Conservation (phyloP, 2,329 filamentous ascomycete genomes). For the Epichloe brachyelytri region DNA sequence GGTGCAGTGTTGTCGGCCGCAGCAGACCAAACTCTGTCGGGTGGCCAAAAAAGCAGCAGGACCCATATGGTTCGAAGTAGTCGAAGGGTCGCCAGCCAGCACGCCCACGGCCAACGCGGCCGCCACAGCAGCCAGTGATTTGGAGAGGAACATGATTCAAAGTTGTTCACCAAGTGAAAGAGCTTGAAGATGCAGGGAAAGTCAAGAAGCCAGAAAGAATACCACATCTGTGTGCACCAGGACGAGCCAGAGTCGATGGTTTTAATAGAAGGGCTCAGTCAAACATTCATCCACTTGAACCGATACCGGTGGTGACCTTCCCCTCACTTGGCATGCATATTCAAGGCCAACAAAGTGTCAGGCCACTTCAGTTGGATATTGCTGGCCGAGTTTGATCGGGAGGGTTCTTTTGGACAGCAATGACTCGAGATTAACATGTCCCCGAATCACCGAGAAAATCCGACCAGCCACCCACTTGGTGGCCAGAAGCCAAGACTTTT, state of each 20-base stretch:
- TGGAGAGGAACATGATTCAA: neutral
- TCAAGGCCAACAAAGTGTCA: neutral
- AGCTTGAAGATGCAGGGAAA: neutral
- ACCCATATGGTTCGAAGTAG: slow-evolving; percentile 26
- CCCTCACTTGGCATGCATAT: neutral
- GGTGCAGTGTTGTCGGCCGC: slow-evolving; percentile 37
- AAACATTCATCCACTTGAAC: too few relatives aligned
- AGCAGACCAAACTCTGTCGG: slow-evolving; percentile 41
- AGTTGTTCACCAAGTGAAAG: neutral
- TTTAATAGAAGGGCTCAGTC: neutral
- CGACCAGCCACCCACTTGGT: neutral
- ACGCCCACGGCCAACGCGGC: too few relatives aligned
- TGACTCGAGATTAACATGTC: neutral
- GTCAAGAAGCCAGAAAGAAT: too few relatives aligned
- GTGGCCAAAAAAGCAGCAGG: slow-evolving; percentile 48
- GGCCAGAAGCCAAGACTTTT: neutral
- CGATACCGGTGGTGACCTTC: neutral
- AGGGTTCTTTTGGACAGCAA: too few relatives aligned
- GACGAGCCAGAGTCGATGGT: neutral
- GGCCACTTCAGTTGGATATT: neutral
- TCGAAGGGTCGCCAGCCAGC: neutral
- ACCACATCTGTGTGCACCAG: neutral
- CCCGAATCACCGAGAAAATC: neutral
- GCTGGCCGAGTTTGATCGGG: neutral
- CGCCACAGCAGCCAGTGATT: neutral